Conservation (phyloP, 441 rosid genomes). For the California macrophylla region DNA sequence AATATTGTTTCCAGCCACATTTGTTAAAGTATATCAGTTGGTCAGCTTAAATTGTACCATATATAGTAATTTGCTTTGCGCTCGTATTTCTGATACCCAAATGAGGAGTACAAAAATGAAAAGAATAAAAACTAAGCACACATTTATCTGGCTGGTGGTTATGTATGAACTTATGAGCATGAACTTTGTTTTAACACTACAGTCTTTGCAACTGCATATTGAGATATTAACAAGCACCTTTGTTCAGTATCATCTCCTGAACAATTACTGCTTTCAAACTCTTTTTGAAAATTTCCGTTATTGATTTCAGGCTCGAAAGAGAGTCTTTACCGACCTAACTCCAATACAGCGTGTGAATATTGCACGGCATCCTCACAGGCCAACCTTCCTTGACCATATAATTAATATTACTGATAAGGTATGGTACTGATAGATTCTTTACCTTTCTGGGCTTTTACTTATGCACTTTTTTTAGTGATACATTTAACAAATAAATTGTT, state of each 20-base stretch:
- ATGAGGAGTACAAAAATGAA: no score
- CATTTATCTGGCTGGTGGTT: background rate
- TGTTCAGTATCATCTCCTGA: background rate
- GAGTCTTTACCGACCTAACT: constrained; percentile 64
- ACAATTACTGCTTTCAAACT: constrained; percentile 9
- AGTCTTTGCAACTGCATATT: background rate
- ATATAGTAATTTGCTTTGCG: no score
- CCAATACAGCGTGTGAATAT: constrained; percentile 88
- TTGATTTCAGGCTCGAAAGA: constrained; percentile 57
- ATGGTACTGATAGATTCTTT: constrained; percentile 17
- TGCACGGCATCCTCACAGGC: constrained; percentile 94
- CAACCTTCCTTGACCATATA: constrained; percentile 90
- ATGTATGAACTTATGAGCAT: constrained; percentile 3
- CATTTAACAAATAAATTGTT: background rate
- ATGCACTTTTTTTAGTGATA: background rate
- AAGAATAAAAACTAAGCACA: no score
- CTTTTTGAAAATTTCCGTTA: constrained; percentile 9
- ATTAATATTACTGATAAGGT: constrained; percentile 91
- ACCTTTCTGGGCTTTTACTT: background rate
- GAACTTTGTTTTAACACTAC: background rate
- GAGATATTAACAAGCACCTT: background rate
- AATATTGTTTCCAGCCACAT: no score
- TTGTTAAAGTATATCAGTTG: no score
- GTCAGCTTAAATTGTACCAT: no score
- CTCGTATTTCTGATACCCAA: no score